Evolutionary conservation across 2,329 filamentous ascomycete species (phyloP), one percentile per base, ranked within the genome.

Genomic region (Colletotrichum chlorophyti): DNA sequence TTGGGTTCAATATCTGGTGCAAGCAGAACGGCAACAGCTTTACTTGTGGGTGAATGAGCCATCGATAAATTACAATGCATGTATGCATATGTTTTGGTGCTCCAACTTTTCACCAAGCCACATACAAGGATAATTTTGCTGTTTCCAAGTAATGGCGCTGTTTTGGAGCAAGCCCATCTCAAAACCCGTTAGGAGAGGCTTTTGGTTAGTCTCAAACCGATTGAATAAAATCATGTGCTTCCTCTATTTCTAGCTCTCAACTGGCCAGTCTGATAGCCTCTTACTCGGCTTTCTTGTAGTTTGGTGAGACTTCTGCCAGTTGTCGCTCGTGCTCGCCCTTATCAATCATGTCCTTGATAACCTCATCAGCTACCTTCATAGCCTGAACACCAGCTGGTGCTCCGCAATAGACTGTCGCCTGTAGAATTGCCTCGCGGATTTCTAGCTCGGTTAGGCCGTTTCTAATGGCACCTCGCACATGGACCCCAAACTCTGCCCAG

Each of bases 361-460:
- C 54, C 43, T 55, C 66, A 19, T 66, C 63, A 1, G 68, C 66
- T 2, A 69, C 65, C 24, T 65, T 65, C 42, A 68, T 65, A 0
- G 66, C 76, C 61, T 78, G 74, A 9, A 78, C 63, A 2, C 75
- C 74, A 3, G 76, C 72, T 1, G 75, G 76, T 3, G 74, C 66
- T 12, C 76, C 76, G 57, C 72, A 73, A 55, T 79, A 78, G 6
- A 74, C 70, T 3, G 73, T 73, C 3, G 73, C 71, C 53, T 81
- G 78, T 29, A 80, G 61, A 24, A 80, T 71, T 2, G 83, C 79
- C 71, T 89, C 86, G 14, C 84, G 74, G 12, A 71, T 68, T 53
- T 72, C 86, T 15, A 84, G 68, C 65, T 87, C 85, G 0, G 76
- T 82, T 9, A 83, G 70, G 0, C 85, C 86, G 63, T 89, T 89